Percentiles rank a stretch among this genome's conserved stretches.
phyloP scores from a whole-genome alignment of 2,329 filamentous ascomycete genomes.

The Epichloe festucae region DNA sequence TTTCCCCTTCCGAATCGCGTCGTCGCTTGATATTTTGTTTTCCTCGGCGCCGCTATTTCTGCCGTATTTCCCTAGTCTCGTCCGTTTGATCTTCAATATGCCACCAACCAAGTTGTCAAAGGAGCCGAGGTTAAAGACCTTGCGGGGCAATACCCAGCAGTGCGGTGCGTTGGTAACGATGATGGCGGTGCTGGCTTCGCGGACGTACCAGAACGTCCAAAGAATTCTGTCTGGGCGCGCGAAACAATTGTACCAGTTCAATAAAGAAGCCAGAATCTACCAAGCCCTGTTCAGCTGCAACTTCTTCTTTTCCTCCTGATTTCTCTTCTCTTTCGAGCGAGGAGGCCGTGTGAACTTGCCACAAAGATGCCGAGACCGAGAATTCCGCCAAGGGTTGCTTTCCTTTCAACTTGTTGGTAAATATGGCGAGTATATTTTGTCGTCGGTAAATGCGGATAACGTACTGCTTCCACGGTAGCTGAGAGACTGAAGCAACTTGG shows the following conservation, averaged over 20 bases:
- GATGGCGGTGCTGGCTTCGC: slow-evolving; percentile 39
- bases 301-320: not conserved
- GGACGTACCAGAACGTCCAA: slow-evolving; percentile 40
- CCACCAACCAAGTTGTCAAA: slow-evolving; percentile 1
- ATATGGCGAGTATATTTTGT: not conserved
- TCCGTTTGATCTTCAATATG: not conserved
- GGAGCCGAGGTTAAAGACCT: slow-evolving; percentile 1
- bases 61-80: not conserved
- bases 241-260: slow-evolving; percentile 35
- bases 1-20: not conserved
- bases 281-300: not conserved
- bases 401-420: slow-evolving; percentile 5
- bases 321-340: not conserved
- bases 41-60: not conserved
- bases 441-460: not conserved
- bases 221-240: slow-evolving; percentile 9
- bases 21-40: not conserved
- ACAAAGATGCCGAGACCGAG: slow-evolving; percentile 37
- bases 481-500: slow-evolving; percentile 1
- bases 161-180: slow-evolving; percentile 39
- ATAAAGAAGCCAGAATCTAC: slow-evolving; percentile 21
- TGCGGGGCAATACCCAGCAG: slow-evolving; percentile 9
- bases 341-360: not conserved
- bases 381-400: slow-evolving; percentile 14
- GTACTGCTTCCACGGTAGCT: slow-evolving; percentile 4